A percentile compares a stretch with the other conserved stretches of the same genome.
phyloP scores from a whole-genome alignment of 768 basidiomycete species.

The Tubosaeta sp. region DNA sequence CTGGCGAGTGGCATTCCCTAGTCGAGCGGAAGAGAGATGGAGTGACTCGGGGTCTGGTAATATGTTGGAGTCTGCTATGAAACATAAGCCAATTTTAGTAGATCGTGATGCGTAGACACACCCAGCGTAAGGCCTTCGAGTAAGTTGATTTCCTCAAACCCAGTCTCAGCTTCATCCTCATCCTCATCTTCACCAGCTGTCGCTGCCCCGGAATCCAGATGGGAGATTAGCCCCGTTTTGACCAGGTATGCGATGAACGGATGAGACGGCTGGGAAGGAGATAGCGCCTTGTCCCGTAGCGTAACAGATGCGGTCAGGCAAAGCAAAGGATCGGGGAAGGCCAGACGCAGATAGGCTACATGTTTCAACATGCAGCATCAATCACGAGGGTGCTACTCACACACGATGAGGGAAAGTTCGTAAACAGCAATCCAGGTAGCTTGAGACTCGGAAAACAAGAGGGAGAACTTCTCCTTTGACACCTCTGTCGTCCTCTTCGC shows the following conservation, averaged over 20 bases:
- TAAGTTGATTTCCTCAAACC: constrained; percentile 65
- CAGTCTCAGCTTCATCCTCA: constrained; percentile 38
- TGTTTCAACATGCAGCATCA: constrained; percentile 4
- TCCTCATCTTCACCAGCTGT: constrained; percentile 12
- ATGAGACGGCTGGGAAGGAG: constrained; percentile 37
- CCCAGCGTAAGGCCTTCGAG: constrained; percentile 65
- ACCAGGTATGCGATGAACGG: constrained; percentile 29
- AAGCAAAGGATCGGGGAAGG: constrained; percentile 68
- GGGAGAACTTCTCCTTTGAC: constrained; percentile 52
- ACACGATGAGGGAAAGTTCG: constrained; percentile 68
- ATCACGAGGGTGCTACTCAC: constrained; percentile 44
- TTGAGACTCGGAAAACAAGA: constrained; percentile 61
- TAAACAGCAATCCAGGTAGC: constrained; percentile 78
- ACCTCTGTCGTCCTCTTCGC: constrained; percentile 41
- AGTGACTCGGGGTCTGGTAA: constrained; percentile 33
- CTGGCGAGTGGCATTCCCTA: constrained; percentile 64
- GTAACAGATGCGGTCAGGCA: constrained; percentile 85
- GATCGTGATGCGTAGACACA: constrained; percentile 26
- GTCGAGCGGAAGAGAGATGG: constrained; percentile 62
- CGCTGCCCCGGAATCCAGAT: constrained; percentile 5
- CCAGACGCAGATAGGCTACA: constrained; percentile 70
- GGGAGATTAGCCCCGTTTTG: constrained; percentile 13
- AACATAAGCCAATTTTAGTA: background rate
- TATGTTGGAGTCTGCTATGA: constrained; percentile 43
- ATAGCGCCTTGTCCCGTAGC: constrained; percentile 71